phyloP scores from a whole-genome alignment of 495 filamentous ascomycete species.

The Mytilinidion resinicola region DNA sequence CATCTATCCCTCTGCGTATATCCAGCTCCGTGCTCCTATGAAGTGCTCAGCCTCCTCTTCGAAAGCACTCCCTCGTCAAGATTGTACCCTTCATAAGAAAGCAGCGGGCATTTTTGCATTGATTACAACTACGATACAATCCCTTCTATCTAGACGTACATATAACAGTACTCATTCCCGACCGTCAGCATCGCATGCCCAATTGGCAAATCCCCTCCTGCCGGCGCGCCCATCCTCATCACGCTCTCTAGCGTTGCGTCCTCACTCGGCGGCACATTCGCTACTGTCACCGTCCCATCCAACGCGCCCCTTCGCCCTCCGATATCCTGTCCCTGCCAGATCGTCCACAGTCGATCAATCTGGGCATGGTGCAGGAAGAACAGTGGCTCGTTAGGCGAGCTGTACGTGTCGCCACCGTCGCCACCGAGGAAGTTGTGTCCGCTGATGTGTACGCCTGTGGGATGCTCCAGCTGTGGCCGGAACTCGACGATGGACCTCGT shows the following conservation, averaged over 20 bases:
- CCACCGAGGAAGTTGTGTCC: conserved; percentile 58
- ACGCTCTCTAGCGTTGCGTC: conserved; percentile 11
- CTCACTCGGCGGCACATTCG: conserved; percentile 5
- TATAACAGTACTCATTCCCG: conserved; percentile 6
- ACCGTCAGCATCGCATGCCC: conserved; percentile 1
- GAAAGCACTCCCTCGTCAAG: no score
- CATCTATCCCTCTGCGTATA: no score
- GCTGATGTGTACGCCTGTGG: conserved; percentile 40
- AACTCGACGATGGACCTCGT: no score
- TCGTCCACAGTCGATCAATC: conserved; percentile 62
- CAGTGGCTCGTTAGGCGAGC: conserved; percentile 55
- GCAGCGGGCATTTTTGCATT: no score
- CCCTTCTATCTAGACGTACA: conserved; percentile 4
- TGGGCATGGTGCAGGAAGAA: conserved; percentile 65
- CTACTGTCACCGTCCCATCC: conserved; percentile 7
- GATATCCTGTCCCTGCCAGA: conserved; percentile 57
- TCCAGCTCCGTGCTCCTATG: no score
- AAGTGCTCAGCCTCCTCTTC: no score
- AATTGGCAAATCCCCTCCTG: conserved; percentile 3
- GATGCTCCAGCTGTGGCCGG: no score
- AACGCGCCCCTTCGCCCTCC: background rate
- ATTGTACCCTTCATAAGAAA: no score
- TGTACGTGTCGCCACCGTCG: conserved; percentile 50
- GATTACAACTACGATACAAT: no score
- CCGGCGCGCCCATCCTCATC: conserved; percentile 2